Base-by-base conservation (phyloP, 805 yeast genomes). In the Candida argentea region DNA sequence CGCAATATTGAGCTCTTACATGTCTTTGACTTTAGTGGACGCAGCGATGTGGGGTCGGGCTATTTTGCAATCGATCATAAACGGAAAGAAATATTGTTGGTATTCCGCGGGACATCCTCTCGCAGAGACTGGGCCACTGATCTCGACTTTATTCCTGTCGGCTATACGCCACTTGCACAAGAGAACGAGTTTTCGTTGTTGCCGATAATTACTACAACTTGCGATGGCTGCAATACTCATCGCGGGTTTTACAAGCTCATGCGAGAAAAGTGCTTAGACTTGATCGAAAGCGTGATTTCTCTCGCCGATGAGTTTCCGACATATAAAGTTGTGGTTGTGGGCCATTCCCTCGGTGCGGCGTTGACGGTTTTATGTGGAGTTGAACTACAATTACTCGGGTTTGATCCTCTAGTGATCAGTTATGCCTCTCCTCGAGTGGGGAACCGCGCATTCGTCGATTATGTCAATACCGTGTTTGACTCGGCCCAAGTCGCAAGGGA, bases 311-410 rank as follows among this genome's bases (percentile, higher is more conserved):
- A 55, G 12, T 51, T 65, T 40, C 69, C 73, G 0, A 64, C 60
- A 14, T 77, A 73, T 44, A 45, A 57, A 13, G 33, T 79, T 4
- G 60, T 68, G 2, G 61, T 77, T 2, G 57, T 75, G 1, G 93
- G 93, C 0, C 94, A 83, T 50, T 82, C 91, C 0, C 50, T 82
- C 23, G 87, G 86, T 3, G 93, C 77, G 5, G 86, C 87, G 0
- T 48, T 78, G 28, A 77, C 86, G 2, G 51, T 63, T 4, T 50
- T 82, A 19, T 65, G 71, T 6, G 89, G 80, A 0, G 58, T 73
- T 14, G 91, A 81, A 40, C 57, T 76, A 26, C 52, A 65, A 31
- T 41, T 71, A 12, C 37, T 68, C 43, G 84, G 83, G 0, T 55
- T 53, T 32, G 47, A 67, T 5, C 78, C 81, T 1, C 44, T 65